Base-by-base conservation (phyloP, 192 early-diverging fungal species). In the Radiomyces spectabilis region DNA sequence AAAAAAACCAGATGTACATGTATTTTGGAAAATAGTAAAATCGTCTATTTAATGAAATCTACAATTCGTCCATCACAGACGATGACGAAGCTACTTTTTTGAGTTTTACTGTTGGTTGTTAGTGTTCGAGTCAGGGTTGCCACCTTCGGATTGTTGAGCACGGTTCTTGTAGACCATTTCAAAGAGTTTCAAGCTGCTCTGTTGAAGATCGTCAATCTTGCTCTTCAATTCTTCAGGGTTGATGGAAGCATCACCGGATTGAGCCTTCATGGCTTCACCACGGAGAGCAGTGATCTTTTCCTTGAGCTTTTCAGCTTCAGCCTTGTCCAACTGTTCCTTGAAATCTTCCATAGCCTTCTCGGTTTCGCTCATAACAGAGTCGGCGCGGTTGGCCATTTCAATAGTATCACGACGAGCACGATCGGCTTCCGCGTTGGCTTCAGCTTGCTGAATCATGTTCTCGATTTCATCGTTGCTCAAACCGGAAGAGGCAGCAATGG, bases 331-430 rank as follows among this genome's bases (percentile, higher is more conserved):
- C 74, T 97, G 87, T 60, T 91, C 91, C 86, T 97, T 94, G 82
- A 93, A 95, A 65, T 99, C 97, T 40, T 74, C 75, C 74, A 99
- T 88, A 63, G 88, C 77, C 84, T 95, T 94, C 74, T 97, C 94
- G 30, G 91, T 95, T 64, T 95, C 91, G 59, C 79, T 63, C 67
- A 97, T 92, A 54, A 93, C 81, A 16, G 83, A 84, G 51, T 99
- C 90, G 57, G 93, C 94, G 66, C 82, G 83, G 78, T 99, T 97
- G 56, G 76, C 81, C 30, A 88, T 92, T 72, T 99, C 95, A 66
- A 99, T 97, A 41, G 87, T 78, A 44, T 95, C 91, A 74, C 86
- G 89, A 65, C 93, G 91, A 73, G 83, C 81, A 74, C 91, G 89
- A 77, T 99, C 97, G 25, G 86, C 76, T 58, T 99, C 95, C 48